These are phyloP conservation scores for Pestalotiopsis sp. DNA, from an alignment of 2,329 filamentous ascomycete species.

Conservation along the genomic window DNA sequence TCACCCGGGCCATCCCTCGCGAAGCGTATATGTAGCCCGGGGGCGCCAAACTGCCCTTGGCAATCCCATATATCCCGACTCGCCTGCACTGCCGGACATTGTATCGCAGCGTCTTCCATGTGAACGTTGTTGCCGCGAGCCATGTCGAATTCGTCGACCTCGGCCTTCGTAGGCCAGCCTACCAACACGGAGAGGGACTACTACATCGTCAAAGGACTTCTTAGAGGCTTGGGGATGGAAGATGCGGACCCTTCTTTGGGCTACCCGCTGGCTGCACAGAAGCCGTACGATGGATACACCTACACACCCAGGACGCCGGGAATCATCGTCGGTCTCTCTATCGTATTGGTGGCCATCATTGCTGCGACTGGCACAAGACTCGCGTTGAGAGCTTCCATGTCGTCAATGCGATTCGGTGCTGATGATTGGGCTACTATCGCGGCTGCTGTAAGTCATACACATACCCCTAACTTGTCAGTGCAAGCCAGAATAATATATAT, in stretches of 20 bases:
- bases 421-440: constrained; percentile 36
- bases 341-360: constrained; percentile 31
- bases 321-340: constrained; percentile 30
- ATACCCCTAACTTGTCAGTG: not conserved
- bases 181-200: constrained; percentile 30
- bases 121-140: not conserved
- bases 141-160: constrained; percentile 14
- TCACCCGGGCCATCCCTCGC: not conserved
- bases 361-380: constrained; percentile 31
- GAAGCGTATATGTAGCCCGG: not conserved
- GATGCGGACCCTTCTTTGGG: constrained; percentile 23
- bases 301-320: constrained; percentile 27
- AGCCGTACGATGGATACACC: constrained; percentile 19
- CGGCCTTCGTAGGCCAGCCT: constrained; percentile 27
- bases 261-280: constrained; percentile 21
- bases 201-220: constrained; percentile 29
- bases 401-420: constrained; percentile 30
- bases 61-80: not conserved
- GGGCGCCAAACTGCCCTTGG: not conserved
- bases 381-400: constrained; percentile 26
- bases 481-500: not conserved
- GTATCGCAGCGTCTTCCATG: not conserved
- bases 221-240: constrained; percentile 21
- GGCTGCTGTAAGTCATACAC: constrained; percentile 28
- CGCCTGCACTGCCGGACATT: not conserved